These are phyloP conservation scores for Russula sp. DNA, from an alignment of 768 basidiomycete species.

Conservation along the genomic window DNA sequence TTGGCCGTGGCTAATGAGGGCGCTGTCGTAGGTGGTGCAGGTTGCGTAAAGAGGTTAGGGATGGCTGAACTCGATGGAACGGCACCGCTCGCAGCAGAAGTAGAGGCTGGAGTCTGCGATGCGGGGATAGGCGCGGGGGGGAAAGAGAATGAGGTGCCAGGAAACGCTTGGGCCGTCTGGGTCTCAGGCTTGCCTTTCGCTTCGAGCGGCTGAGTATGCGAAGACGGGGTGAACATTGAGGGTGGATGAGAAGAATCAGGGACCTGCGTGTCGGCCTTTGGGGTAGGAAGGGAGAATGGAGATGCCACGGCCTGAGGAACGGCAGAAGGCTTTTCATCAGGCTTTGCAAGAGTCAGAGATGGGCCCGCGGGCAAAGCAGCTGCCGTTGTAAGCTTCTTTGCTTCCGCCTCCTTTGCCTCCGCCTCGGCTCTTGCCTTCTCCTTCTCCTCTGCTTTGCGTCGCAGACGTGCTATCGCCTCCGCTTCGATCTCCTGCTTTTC, in stretches of 20 bases:
- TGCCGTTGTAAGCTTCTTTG: constrained; percentile 27
- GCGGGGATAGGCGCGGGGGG: constrained; percentile 2
- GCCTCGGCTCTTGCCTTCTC: constrained; percentile 21
- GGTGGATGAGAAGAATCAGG: neutral
- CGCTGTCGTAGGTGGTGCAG: neutral
- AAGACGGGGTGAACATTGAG: neutral
- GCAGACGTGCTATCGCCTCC: constrained; percentile 66
- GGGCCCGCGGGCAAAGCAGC: neutral
- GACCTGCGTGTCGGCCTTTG: neutral
- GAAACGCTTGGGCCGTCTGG: neutral
- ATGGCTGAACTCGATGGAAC: constrained; percentile 17
- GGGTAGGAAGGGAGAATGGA: constrained; percentile 2
- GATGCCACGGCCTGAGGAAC: neutral
- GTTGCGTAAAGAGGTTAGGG: constrained; percentile 31
- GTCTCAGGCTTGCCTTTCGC: constrained; percentile 10
- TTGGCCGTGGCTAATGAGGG: neutral
- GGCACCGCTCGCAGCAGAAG: constrained; percentile 13
- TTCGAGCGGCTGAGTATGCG: neutral
- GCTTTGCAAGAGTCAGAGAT: constrained; percentile 1
- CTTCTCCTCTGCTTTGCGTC: constrained; percentile 43
- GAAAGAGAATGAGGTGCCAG: constrained; percentile 17
- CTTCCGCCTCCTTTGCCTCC: constrained; percentile 27
- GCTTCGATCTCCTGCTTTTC: constrained; percentile 85
- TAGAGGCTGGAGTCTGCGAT: neutral
- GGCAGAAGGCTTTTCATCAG: constrained; percentile 12